Conservation (phyloP, 1,284 basidiomycete genomes). For the Pterulicium gracile region DNA sequence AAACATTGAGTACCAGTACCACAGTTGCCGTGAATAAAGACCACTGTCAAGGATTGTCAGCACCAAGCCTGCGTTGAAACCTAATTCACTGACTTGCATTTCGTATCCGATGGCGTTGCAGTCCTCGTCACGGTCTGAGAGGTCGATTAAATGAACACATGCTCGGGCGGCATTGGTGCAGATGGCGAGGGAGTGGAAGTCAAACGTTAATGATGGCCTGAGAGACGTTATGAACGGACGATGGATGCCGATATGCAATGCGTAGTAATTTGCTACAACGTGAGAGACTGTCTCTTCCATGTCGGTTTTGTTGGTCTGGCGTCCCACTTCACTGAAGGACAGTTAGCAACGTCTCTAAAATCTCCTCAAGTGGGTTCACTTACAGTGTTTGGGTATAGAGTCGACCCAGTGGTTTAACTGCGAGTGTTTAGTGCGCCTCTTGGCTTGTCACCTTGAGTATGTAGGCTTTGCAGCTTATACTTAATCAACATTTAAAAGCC, state of each 20-base stretch:
- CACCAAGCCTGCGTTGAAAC: neutral
- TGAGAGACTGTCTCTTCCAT: conserved; percentile 62
- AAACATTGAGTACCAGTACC: conserved; percentile 64
- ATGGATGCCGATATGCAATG: conserved; percentile 70
- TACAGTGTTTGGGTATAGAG: conserved; percentile 47
- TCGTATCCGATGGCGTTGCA: neutral
- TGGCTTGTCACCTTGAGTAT: no score
- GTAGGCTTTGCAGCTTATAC: conserved; percentile 67
- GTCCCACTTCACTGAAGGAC: conserved; percentile 17
- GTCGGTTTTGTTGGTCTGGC: conserved; percentile 52
- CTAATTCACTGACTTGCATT: neutral
- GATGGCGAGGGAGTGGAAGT: conserved; percentile 72
- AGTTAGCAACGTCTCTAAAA: neutral
- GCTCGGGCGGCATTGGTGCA: conserved; percentile 74
- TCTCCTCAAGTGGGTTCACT: neutral
- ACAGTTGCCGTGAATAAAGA: conserved; percentile 51
- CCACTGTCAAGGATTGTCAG: conserved; percentile 16
- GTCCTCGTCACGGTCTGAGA: no score
- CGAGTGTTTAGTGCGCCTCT: no score
- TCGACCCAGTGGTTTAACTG: conserved; percentile 76
- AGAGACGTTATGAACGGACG: conserved; percentile 73
- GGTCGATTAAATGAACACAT: neutral
- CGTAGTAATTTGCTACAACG: conserved; percentile 63
- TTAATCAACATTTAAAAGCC: conserved; percentile 56
- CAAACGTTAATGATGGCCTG: conserved; percentile 40